phyloP scores from a whole-genome alignment of 1,284 basidiomycete species.

The Ceratobasidium sp. region DNA sequence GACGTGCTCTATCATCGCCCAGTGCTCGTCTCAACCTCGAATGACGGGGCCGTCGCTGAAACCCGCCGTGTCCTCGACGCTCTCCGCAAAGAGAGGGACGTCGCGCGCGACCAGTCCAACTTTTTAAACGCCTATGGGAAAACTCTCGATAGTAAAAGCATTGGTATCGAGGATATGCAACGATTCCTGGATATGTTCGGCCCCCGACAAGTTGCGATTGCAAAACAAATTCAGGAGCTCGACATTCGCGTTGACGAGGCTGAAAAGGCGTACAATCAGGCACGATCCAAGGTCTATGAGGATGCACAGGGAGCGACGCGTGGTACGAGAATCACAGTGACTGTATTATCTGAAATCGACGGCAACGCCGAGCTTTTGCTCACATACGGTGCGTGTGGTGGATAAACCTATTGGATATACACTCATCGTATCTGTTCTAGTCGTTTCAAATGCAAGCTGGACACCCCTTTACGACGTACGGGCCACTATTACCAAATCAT shows the following conservation, averaged over 20 bases:
- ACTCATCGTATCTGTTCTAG: constrained; percentile 23
- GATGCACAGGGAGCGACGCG: constrained; percentile 40
- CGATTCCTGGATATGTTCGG: constrained; percentile 43
- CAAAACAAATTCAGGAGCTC: constrained; percentile 12
- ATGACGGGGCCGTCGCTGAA: constrained; percentile 32
- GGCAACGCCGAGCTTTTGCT: constrained; percentile 40
- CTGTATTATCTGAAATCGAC: constrained; percentile 40
- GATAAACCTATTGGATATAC: too few species aligned
- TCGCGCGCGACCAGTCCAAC: constrained; percentile 36
- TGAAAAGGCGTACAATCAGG: constrained; percentile 25
- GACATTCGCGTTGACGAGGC: constrained; percentile 38
- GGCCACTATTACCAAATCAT: constrained; percentile 41
- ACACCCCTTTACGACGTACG: constrained; percentile 46
- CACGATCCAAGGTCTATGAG: constrained; percentile 20
- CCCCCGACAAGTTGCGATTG: constrained; percentile 37
- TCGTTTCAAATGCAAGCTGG: constrained; percentile 46
- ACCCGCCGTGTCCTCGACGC: constrained; percentile 29
- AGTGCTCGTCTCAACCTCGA: neutral
- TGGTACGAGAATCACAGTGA: constrained; percentile 42
- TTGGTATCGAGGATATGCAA: constrained; percentile 37
- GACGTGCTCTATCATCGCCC: constrained; percentile 45
- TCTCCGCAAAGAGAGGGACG: constrained; percentile 35
- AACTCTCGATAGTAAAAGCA: constrained; percentile 42
- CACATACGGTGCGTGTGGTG: constrained; percentile 43
- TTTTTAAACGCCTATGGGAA: constrained; percentile 41